A percentile compares a stretch with the other conserved stretches of the same genome.
phyloP scores from a whole-genome alignment of 306 rosid genomes.

The Corylus americana region DNA sequence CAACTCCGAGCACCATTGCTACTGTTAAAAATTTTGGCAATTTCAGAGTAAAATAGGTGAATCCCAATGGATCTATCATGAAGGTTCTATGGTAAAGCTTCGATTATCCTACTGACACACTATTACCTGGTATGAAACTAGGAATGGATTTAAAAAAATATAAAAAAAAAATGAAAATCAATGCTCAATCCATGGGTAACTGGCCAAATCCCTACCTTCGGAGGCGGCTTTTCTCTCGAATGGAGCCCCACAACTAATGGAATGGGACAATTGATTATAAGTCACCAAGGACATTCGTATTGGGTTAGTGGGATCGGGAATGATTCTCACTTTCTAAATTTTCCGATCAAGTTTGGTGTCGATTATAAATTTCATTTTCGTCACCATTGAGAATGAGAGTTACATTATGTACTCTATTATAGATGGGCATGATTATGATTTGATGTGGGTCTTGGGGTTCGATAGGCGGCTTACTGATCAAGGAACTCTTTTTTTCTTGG shows the following conservation, averaged over 20 bases:
- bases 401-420: too few relatives aligned
- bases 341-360: too few relatives aligned
- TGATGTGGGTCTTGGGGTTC: too few relatives aligned
- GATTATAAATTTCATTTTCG: too few relatives aligned
- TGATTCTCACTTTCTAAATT: too few relatives aligned
- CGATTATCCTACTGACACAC: background rate
- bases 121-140: constrained; percentile 17
- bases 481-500: too few relatives aligned
- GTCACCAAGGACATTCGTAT: background rate
- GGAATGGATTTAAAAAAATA: background rate
- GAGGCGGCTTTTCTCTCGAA: background rate
- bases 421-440: too few relatives aligned
- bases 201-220: background rate
- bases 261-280: background rate
- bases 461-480: too few relatives aligned
- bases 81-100: constrained; percentile 16
- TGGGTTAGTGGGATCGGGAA: background rate
- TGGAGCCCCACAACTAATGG: background rate
- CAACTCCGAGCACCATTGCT: background rate
- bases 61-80: background rate
- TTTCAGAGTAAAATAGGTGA: background rate
- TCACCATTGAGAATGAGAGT: too few relatives aligned
- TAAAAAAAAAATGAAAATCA: background rate
- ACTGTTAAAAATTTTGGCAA: constrained; percentile 5
- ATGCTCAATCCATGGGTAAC: background rate